A percentile compares a stretch with the other conserved stretches of the same genome.
Evolutionary conservation across 352 stramenopile genomes (phyloP).

Genomic region (Peronosclerospora sorghi): DNA sequence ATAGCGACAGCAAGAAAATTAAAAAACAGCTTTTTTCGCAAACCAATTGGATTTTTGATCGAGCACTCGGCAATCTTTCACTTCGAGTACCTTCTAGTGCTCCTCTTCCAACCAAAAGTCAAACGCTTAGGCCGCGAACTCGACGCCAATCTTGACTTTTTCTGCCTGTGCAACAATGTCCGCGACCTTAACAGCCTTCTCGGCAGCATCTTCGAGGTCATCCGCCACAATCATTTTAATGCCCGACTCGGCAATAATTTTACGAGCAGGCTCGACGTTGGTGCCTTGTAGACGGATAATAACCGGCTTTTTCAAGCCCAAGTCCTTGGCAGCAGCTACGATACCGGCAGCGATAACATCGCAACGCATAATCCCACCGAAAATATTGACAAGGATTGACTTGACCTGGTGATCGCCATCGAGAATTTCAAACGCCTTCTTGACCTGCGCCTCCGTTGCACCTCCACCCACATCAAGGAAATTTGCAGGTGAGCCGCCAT

Average conservation of each 20-base stretch:
- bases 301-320: constrained; percentile 95
- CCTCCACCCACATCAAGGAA: constrained; percentile 98
- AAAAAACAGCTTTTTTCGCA: neutral
- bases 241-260: constrained; percentile 88
- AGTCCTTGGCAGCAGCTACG: constrained; percentile 91
- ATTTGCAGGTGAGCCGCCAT: constrained; percentile 95
- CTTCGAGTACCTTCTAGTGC: constrained; percentile 14
- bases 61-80: constrained; percentile 18
- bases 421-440: constrained; percentile 82
- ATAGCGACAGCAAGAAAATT: too few relatives aligned
- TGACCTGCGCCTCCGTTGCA: constrained; percentile 87
- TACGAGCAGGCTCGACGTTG: constrained; percentile 92
- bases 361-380: constrained; percentile 98
- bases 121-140: constrained; percentile 44
- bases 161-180: constrained; percentile 72
- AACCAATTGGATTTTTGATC: neutral
- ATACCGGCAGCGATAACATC: constrained; percentile 95
- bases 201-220: constrained; percentile 92
- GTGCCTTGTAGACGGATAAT: constrained; percentile 97
- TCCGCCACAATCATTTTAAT: constrained; percentile 91
- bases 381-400: constrained; percentile 99
- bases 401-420: constrained; percentile 91
- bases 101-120: neutral
- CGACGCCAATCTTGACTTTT: constrained; percentile 57
- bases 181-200: constrained; percentile 90